These are phyloP conservation scores for Elaeis guineensis DNA, from an alignment of 176 grass and related monocot species.

Conservation along the genomic window DNA sequence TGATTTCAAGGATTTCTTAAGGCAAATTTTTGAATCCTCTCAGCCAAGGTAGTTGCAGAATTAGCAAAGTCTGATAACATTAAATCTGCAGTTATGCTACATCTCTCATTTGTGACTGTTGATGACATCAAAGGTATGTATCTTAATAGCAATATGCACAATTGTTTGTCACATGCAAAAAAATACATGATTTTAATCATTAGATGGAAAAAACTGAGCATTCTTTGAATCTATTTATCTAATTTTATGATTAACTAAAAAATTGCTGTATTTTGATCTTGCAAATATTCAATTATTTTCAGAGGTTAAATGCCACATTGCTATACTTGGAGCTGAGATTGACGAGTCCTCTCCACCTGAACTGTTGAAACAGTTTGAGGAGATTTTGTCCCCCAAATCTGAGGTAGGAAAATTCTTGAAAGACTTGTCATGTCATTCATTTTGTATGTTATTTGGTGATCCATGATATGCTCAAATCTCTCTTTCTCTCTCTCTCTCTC, in stretches of 20 bases:
- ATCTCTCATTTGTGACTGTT: slow-evolving; percentile 33
- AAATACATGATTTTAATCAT: background rate
- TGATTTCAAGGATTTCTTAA: background rate
- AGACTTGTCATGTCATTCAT: background rate
- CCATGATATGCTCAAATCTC: no score
- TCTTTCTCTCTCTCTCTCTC: no score
- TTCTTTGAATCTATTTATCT: no score
- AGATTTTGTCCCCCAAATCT: slow-evolving; percentile 23
- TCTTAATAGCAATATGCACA: background rate
- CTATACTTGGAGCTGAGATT: slow-evolving; percentile 36
- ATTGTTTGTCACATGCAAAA: background rate
- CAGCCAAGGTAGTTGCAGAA: slow-evolving; percentile 38
- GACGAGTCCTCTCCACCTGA: slow-evolving; percentile 26
- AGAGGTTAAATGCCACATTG: slow-evolving; percentile 36
- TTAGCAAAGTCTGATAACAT: slow-evolving; percentile 34
- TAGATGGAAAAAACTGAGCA: no score
- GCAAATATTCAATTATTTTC: slow-evolving; percentile 3
- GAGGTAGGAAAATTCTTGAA: slow-evolving; percentile 15
- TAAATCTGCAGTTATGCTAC: slow-evolving; percentile 28
- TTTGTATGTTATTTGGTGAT: no score
- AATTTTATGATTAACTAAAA: no score
- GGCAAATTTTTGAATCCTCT: slow-evolving; percentile 5
- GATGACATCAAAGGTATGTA: slow-evolving; percentile 34
- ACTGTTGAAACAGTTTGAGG: slow-evolving; percentile 32
- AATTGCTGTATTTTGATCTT: no score